Evolutionary conservation across 805 yeast genomes (phyloP), one percentile per base, ranked within the genome.

Genomic region (Myxozyma udenii): DNA sequence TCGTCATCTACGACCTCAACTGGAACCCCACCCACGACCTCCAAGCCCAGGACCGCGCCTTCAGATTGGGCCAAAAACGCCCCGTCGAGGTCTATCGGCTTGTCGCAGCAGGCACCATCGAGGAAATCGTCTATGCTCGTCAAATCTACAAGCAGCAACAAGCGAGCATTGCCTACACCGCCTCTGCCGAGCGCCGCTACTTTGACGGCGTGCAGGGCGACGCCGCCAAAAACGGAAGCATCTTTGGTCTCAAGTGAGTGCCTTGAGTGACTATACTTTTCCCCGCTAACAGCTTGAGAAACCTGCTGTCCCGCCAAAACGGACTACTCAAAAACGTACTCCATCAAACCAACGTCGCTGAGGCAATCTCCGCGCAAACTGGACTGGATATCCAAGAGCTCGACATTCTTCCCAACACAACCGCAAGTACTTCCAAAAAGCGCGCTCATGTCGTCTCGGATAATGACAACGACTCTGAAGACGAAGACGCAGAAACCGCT

Each of bases 21-120:
- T 55, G 57, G 59, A 55, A 55, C 24, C 59, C 59, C n/a, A 41
- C 57, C 9, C 51, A 55, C 16, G 59, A 55, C 22, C 28, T 55
- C 21, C 59, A 55, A 39, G 59, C 57, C 3, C 52, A 52, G 44
- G 56, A 55, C 38, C 50, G 59, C 6, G 59, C 57, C 5, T 55
- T 43, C 25, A 16, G 59, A 37, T 18, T 55, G 4, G 59, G 59
- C n/a, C 59, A 52, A 36, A 37, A 39, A 6, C 50, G 59, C 11
- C 49, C 51, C 32, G 59, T 55, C 6, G 53, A 55, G 14, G 57
- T 55, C 4, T 55, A 55, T 36, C 24, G 59, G 26, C 42, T 55
- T 2, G 53, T 55, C 3, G 25, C 57, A 3, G 42, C 46, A 1
- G 50, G 57, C 3, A 55, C 59, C 9, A 48, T 55, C 26, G 59